Base-by-base conservation (phyloP, 1,139 yeast genomes). In the Blastobotrys aristatus region DNA sequence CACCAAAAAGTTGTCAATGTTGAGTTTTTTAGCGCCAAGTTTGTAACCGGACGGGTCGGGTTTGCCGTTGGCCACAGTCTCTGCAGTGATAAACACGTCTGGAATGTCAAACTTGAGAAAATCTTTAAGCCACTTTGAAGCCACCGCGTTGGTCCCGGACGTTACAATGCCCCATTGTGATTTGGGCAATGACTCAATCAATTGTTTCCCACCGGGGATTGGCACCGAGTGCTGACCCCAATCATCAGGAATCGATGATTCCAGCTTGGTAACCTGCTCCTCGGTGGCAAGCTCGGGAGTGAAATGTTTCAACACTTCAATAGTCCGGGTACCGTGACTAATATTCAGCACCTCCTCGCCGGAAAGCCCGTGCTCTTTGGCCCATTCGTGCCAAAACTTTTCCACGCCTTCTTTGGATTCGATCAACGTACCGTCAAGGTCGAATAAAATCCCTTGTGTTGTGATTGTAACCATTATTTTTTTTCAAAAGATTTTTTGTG, bases 41-140 rank as follows among this genome's bases (percentile, higher is more conserved):
- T 74, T 69, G 73, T 84, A 84, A 46, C 92, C 92, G 71, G 80
- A 81, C 22, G 95, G 94, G 66, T 83, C 75, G 40, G 95, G 94
- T 72, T 83, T 83, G 64, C 92, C 92, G 62, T 76, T 72, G 48
- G 75, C 68, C 50, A 83, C 88, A 67, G 79, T 75, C 65, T 82
- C 87, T 47, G 90, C 89, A 32, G 90, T 81, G 61, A 84, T 80
- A 71, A 84, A 84, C 49, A 77, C 75, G 56, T 80, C 79, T 49
- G 95, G 94, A 65, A 73, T 69, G 53, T 71, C 71, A 53, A 77
- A 73, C 46, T 77, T 71, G 21, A 46, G 30, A 59, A 82, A 57
- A 45, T 52, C 72, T 58, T 74, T 73, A 62, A 84, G 79, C 90
- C 92, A 85, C 59, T 80, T 77, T 53, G 80, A 72, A 44, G 92